These are phyloP conservation scores for Cryphonectria carpinicola DNA, from an alignment of 2,329 filamentous ascomycete genomes.

Conservation along the genomic window DNA sequence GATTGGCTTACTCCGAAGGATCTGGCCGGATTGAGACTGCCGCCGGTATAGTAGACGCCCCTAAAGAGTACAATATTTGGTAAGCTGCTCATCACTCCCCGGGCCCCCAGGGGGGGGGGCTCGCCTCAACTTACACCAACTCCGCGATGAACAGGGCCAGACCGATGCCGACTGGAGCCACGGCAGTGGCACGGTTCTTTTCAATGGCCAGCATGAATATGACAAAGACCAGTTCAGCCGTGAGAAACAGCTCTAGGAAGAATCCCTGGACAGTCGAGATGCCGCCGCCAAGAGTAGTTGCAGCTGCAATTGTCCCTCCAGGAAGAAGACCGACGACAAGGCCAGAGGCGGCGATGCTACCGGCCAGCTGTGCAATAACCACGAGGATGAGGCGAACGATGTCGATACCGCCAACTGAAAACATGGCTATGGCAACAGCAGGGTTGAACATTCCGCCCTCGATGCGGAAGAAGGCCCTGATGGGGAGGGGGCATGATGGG, in stretches of 20 bases:
- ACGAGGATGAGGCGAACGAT: constrained; percentile 55
- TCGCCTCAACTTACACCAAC: constrained; percentile 38
- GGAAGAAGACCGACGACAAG: constrained; percentile 63
- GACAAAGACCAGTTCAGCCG: constrained; percentile 64
- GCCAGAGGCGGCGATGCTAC: constrained; percentile 61
- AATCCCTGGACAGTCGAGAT: constrained; percentile 60
- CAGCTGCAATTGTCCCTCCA: constrained; percentile 53
- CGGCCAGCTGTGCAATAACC: constrained; percentile 61
- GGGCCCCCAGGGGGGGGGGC: too few species aligned
- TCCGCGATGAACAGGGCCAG: constrained; percentile 68
- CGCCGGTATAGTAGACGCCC: constrained; percentile 52
- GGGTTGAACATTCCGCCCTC: constrained; percentile 57
- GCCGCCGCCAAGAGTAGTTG: constrained; percentile 57
- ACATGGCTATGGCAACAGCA: constrained; percentile 61
- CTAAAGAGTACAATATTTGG: background rate
- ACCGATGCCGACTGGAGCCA: constrained; percentile 75
- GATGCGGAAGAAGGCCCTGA: constrained; percentile 56
- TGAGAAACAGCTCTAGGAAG: constrained; percentile 70
- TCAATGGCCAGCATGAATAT: constrained; percentile 73
- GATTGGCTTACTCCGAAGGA: constrained; percentile 45
- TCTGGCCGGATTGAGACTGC: constrained; percentile 54
- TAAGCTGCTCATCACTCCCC: background rate
- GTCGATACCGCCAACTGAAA: constrained; percentile 61
- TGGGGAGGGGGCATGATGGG: background rate
- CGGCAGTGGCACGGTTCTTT: constrained; percentile 73